phyloP scores from a whole-genome alignment of 257 asterid genomes.

The Scutellaria galericulata region DNA sequence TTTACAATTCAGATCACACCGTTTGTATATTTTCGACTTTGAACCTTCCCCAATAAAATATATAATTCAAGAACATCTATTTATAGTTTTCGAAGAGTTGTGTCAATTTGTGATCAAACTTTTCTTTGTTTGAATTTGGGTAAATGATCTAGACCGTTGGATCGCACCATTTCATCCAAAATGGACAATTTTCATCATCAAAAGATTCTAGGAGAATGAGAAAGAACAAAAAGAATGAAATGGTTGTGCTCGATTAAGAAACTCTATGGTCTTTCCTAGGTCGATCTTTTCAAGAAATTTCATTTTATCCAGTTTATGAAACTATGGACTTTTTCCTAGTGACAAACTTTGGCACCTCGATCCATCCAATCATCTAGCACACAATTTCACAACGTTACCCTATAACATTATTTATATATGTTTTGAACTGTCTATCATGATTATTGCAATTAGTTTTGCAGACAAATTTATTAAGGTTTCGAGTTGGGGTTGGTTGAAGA shows the following conservation, averaged over 20 bases:
- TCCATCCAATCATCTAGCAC: slow-evolving; percentile 32
- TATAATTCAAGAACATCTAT: no score
- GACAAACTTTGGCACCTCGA: slow-evolving; percentile 41
- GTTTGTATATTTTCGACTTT: no score
- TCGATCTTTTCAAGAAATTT: slow-evolving; percentile 38
- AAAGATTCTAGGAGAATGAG: no score
- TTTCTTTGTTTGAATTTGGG: no score
- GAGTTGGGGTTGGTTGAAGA: not conserved
- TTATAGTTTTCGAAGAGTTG: no score
- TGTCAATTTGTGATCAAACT: no score
- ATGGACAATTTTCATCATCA: no score
- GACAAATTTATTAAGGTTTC: not conserved
- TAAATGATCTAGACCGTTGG: no score
- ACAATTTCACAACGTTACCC: not conserved
- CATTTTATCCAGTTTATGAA: slow-evolving; percentile 14
- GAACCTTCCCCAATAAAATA: no score
- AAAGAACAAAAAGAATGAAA: no score
- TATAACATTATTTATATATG: not conserved
- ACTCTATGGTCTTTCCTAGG: not conserved
- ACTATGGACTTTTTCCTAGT: slow-evolving; percentile 12
- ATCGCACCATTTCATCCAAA: no score
- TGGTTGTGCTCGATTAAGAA: not conserved
- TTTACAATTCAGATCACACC: no score
- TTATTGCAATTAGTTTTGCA: not conserved
- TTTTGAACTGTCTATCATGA: not conserved